Percentiles rank a stretch among this genome's conserved stretches.
phyloP scores from a whole-genome alignment of 352 stramenopile genomes.

The Phytopythium helicoides region DNA sequence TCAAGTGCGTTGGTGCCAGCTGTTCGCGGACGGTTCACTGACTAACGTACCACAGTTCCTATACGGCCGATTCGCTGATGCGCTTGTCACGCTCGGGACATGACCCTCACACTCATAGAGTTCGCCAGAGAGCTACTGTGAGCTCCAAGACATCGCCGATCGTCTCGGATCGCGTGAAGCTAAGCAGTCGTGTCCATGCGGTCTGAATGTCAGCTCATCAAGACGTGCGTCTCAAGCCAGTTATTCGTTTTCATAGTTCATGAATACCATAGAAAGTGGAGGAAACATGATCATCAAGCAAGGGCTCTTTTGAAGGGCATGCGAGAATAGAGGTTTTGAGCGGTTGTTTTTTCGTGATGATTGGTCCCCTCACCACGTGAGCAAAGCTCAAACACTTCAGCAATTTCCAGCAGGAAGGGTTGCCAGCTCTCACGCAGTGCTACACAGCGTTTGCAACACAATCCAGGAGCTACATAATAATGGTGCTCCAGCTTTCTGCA shows the following conservation, averaged over 20 bases:
- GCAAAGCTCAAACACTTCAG: no score
- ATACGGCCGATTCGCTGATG: neutral
- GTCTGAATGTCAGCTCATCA: conserved; percentile 5
- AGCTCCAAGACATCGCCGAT: neutral
- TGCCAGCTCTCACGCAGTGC: no score
- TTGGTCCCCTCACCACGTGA: no score
- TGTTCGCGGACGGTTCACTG: conserved; percentile 5
- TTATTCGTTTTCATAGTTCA: conserved; percentile 1
- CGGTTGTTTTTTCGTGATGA: no score
- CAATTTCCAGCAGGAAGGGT: no score
- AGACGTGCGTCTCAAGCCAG: conserved; percentile 1
- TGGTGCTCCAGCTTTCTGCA: no score
- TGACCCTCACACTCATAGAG: no score
- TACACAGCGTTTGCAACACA: no score
- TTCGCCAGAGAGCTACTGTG: neutral
- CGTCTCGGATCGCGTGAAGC: conserved; percentile 6
- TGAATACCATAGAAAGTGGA: neutral
- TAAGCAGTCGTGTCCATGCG: neutral
- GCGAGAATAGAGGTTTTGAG: neutral
- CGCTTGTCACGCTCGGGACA: conserved; percentile 1
- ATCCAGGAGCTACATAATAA: no score
- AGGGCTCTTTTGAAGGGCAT: neutral
- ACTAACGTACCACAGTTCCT: conserved; percentile 5
- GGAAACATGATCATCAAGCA: no score
- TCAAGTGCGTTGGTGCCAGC: no score